phyloP scores from a whole-genome alignment of 2,329 filamentous ascomycete genomes.

The Fusarium nodosum region DNA sequence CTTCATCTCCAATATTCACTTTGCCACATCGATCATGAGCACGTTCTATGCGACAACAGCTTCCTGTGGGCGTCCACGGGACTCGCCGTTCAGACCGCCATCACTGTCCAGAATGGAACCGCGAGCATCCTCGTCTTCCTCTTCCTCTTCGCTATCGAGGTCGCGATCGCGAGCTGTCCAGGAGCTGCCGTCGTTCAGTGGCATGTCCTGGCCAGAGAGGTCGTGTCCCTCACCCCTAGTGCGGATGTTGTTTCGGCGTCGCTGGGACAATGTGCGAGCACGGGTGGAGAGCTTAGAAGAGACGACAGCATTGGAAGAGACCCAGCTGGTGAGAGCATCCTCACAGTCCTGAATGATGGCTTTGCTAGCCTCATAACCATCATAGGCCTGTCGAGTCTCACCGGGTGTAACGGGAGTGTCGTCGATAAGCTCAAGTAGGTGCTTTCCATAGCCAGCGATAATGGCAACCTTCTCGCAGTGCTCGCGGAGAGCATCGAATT shows the following conservation, averaged over 20 bases:
- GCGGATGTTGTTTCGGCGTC: conserved; percentile 79
- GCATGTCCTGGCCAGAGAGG: conserved; percentile 84
- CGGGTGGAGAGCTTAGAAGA: conserved; percentile 88
- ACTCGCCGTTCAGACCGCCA: conserved; percentile 67
- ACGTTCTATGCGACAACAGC: conserved; percentile 60
- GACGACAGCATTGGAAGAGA: conserved; percentile 89
- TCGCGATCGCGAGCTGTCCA: conserved; percentile 84
- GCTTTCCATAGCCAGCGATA: conserved; percentile 97
- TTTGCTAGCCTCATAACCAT: conserved; percentile 98
- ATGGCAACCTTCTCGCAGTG: conserved; percentile 99
- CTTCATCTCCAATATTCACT: conserved; percentile 24
- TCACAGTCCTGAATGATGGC: conserved; percentile 99
- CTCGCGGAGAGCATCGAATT: conserved; percentile 97
- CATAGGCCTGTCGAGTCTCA: conserved; percentile 94
- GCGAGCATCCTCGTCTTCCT: conserved; percentile 70
- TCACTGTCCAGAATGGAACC: conserved; percentile 67
- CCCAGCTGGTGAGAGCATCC: conserved; percentile 97
- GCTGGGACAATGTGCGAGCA: conserved; percentile 87
- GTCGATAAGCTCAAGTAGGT: conserved; percentile 95
- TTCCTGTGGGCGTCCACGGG: conserved; percentile 68
- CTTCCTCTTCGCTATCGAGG: conserved; percentile 74
- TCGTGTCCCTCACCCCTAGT: conserved; percentile 82
- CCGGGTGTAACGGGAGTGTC: conserved; percentile 97
- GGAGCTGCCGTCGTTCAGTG: conserved; percentile 82
- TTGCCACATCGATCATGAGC: conserved; percentile 15